These are phyloP conservation scores for Penicillium angulare DNA, from an alignment of 495 filamentous ascomycete species.

Conservation along the genomic window DNA sequence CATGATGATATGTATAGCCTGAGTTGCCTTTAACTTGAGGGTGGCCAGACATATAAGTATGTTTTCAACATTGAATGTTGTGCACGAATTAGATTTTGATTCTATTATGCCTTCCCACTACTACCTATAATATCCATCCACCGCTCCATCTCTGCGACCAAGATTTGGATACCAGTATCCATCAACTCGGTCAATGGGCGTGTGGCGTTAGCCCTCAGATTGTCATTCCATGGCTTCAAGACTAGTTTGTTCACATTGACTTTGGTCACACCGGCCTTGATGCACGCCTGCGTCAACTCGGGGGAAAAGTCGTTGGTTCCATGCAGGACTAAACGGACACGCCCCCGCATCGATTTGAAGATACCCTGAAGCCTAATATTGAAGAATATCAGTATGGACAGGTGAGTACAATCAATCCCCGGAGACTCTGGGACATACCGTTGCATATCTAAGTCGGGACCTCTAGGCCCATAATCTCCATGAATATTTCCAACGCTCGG, in stretches of 20 bases:
- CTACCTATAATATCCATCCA: conserved; percentile 67
- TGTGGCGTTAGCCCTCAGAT: conserved; percentile 55
- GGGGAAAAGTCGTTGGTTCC: conserved; percentile 66
- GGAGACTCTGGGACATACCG: conserved; percentile 22
- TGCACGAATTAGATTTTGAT: too few relatives aligned
- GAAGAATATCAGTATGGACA: not conserved
- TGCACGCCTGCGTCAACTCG: conserved; percentile 54
- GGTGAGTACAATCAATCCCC: not conserved
- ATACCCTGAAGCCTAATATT: conserved; percentile 12
- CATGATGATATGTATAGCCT: too few relatives aligned
- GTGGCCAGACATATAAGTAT: too few relatives aligned
- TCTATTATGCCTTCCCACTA: conserved; percentile 52
- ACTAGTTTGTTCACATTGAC: conserved; percentile 75
- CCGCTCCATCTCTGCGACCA: conserved; percentile 62
- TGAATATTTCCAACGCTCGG: conserved; percentile 80
- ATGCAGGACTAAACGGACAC: conserved; percentile 65
- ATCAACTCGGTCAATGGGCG: conserved; percentile 65
- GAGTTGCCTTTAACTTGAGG: too few relatives aligned
- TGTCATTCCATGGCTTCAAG: conserved; percentile 57
- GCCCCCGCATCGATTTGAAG: conserved; percentile 32
- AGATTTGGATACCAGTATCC: conserved; percentile 58
- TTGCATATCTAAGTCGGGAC: conserved; percentile 63
- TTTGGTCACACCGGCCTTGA: conserved; percentile 63
- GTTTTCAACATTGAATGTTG: too few relatives aligned
- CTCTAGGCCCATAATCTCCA: conserved; percentile 65